phyloP scores from a whole-genome alignment of 768 basidiomycete genomes.

The Candolleomyces aberdarensis region DNA sequence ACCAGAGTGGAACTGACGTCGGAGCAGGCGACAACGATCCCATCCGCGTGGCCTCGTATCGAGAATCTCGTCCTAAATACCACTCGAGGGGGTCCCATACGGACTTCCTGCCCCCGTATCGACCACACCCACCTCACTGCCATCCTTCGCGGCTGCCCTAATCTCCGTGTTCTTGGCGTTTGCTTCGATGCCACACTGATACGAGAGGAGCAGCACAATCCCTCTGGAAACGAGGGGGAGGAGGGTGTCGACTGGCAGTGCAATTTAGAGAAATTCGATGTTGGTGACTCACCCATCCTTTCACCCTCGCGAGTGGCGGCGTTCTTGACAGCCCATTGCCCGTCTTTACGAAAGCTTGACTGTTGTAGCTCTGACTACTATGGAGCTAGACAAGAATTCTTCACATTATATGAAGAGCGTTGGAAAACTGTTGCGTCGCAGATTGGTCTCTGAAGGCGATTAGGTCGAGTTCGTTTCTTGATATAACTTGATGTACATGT shows the following conservation, averaged over 20 bases:
- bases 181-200: not conserved
- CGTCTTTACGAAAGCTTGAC: not conserved
- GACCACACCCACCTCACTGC: not conserved
- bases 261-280: not conserved
- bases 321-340: not conserved
- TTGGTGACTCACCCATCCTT: not conserved
- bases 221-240: not conserved
- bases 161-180: not conserved
- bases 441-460: no score
- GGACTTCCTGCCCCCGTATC: not conserved
- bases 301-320: not conserved
- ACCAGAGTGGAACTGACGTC: no score
- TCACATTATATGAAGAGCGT: not conserved
- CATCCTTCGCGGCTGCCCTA: not conserved
- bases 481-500: no score
- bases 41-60: not conserved
- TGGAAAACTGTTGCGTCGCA: no score
- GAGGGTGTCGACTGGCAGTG: not conserved
- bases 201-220: not conserved
- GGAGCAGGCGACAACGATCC: not conserved
- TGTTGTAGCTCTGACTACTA: not conserved
- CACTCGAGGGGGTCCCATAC: not conserved
- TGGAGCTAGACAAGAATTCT: not conserved
- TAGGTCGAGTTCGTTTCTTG: no score
- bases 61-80: not conserved